Conservation (phyloP, 768 basidiomycete genomes). For the Chalciporus sphaerocephalus region DNA sequence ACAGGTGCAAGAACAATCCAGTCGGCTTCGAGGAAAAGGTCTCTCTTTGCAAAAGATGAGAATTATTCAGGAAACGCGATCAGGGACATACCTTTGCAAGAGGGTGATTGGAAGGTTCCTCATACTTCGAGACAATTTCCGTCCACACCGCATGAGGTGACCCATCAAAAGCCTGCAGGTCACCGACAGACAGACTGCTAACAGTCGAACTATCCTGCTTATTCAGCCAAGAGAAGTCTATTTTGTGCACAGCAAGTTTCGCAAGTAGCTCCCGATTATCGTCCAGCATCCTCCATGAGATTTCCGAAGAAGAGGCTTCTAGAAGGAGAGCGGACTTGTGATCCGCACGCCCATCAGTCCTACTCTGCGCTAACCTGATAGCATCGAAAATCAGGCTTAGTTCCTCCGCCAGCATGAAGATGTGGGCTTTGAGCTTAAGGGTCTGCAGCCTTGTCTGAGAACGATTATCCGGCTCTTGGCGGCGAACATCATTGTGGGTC, state of each 20-base stretch:
- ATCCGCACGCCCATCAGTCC: slow-evolving; percentile 58
- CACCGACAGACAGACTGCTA: slow-evolving; percentile 67
- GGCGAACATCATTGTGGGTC: slow-evolving; percentile 41
- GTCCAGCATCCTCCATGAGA: slow-evolving; percentile 90
- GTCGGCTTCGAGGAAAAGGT: slow-evolving; percentile 68
- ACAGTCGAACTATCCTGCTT: slow-evolving; percentile 85
- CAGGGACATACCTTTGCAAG: slow-evolving; percentile 54
- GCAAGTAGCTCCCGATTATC: slow-evolving; percentile 67
- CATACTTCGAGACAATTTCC: slow-evolving; percentile 80
- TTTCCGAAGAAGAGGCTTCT: slow-evolving; percentile 76
- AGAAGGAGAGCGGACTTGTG: slow-evolving; percentile 78
- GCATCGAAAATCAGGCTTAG: slow-evolving; percentile 84
- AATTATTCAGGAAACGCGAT: background rate
- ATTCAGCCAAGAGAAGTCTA: slow-evolving; percentile 78
- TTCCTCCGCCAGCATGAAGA: slow-evolving; percentile 68
- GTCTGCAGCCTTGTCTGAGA: slow-evolving; percentile 49
- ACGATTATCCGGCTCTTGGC: slow-evolving; percentile 28
- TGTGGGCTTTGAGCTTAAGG: slow-evolving; percentile 67
- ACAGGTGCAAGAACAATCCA: slow-evolving; percentile 89
- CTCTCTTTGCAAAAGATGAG: slow-evolving; percentile 41
- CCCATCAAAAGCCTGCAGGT: slow-evolving; percentile 84
- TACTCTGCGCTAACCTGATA: slow-evolving; percentile 78
- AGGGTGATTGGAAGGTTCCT: slow-evolving; percentile 65
- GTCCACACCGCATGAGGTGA: slow-evolving; percentile 78
- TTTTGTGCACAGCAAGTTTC: slow-evolving; percentile 78